Percentiles rank a stretch among this genome's conserved stretches.
Conservation (phyloP, 2,329 filamentous ascomycete species). For the Neonectria magnoliae region DNA sequence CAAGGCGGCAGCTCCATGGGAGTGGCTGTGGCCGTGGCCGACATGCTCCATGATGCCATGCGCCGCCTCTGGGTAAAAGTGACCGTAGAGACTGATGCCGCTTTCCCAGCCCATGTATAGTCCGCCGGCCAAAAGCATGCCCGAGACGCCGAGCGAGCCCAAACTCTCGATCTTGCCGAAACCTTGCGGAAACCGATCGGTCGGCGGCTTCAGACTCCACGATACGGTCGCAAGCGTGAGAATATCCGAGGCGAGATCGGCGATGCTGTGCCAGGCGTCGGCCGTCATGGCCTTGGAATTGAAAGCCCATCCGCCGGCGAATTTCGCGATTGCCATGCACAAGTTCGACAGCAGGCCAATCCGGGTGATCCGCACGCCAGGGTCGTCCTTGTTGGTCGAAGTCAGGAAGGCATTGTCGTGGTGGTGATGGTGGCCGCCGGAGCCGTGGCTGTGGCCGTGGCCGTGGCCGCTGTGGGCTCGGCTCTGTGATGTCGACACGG, state of each 20-base stretch:
- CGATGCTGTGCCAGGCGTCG: conserved; percentile 94
- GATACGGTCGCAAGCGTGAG: conserved; percentile 94
- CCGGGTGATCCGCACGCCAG: conserved; percentile 70
- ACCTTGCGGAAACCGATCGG: conserved; percentile 84
- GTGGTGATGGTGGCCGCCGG: conserved; percentile 79
- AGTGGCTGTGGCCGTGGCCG: conserved; percentile 73
- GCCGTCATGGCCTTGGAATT: conserved; percentile 93
- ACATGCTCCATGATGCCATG: conserved; percentile 71
- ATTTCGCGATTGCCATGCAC: conserved; percentile 93
- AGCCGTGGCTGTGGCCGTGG: conserved; percentile 38
- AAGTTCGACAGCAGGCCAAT: conserved; percentile 81
- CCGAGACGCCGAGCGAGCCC: conserved; percentile 91
- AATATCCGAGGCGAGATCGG: conserved; percentile 93
- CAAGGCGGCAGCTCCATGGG: conserved; percentile 57
- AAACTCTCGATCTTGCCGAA: conserved; percentile 99
- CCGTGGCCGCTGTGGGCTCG: conserved; percentile 45
- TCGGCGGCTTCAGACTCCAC: conserved; percentile 88
- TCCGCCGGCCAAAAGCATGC: conserved; percentile 88
- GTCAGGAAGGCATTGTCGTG: conserved; percentile 94
- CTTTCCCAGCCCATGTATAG: conserved; percentile 91
- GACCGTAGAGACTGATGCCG: conserved; percentile 71
- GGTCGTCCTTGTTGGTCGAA: conserved; percentile 81
- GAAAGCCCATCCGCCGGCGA: conserved; percentile 90
- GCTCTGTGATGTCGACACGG: conserved; percentile 46
- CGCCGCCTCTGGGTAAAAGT: conserved; percentile 76